Evolutionary conservation across 1,284 basidiomycete genomes (phyloP), one percentile per base, ranked within the genome.

Genomic region (Agaricales sp.): DNA sequence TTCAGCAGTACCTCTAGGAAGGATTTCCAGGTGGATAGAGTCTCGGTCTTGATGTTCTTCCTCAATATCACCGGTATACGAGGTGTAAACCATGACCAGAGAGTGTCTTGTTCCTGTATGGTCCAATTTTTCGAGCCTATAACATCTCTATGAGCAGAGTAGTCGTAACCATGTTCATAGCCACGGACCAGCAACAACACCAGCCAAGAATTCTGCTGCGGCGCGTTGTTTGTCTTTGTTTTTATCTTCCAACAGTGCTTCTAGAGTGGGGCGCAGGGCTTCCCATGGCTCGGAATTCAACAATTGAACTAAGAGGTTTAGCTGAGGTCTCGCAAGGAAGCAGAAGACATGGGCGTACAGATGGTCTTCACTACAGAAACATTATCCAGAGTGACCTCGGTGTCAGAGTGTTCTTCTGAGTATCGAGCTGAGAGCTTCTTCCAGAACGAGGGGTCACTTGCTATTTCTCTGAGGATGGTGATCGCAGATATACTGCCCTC

Each of bases 101-200:
- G 66, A 22, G 63, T 63, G 23, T 75, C 62, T 61, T 93, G 85
- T 55, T 83, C 81, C 43, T 73, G 67, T 8, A 75, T 70, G 0
- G 89, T 77, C 93, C 93, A 97, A 60, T 95, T 90, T 64, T 93
- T 93, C 3, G 85, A 83, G 2, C 89, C 92, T 82, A 49, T 2
- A 44, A 49, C 38, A 25, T 21, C 25, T 54, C 25, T 51, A 45
- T 45, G 12, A 39, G 53, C 20, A 41, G 13, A 45, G 21, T 8
- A 25, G 22, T 39, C 1, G 19, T 23, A 26, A 18, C 45, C 50
- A 22, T 16, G 22, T 24, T 19, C 12, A 45, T 48, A 24, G 23
- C n/a, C 48, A 50, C 63, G 47, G 58, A 76, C 80, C 81, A 54
- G 74, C 73, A 43, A 94, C 70, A n/a, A 87, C 55, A 50, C 90